A percentile compares a stretch with the other conserved stretches of the same genome.
Evolutionary conservation across 2,329 filamentous ascomycete genomes (phyloP).

Genomic region (Penicillium italicum): DNA sequence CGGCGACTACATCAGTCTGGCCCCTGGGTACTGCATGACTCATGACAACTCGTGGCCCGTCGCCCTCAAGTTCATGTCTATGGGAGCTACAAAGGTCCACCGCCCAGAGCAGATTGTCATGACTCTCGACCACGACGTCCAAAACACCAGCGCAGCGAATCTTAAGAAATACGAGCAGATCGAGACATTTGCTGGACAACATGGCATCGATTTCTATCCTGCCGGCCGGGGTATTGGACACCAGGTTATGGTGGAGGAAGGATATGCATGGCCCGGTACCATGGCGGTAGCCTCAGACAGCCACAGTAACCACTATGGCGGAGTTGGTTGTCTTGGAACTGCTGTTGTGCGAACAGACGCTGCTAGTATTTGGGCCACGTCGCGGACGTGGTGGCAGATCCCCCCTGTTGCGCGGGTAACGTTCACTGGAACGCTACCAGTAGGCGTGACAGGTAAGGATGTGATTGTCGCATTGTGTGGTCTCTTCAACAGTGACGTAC

Average conservation of each 20-base stretch:
- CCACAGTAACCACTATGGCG: conserved; percentile 82
- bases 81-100: conserved; percentile 71
- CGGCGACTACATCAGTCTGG: conserved; percentile 80
- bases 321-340: conserved; percentile 71
- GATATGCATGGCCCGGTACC: conserved; percentile 80
- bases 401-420: conserved; percentile 79
- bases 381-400: conserved; percentile 81
- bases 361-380: conserved; percentile 79
- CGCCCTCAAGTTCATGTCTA: conserved; percentile 74
- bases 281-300: conserved; percentile 68
- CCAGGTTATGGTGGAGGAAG: conserved; percentile 72
- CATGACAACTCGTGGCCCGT: conserved; percentile 82
- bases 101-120: conserved; percentile 73
- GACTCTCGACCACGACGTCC: conserved; percentile 83
- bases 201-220: conserved; percentile 74
- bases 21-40: conserved; percentile 73
- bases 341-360: conserved; percentile 85
- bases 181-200: conserved; percentile 72
- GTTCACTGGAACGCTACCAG: conserved; percentile 69
- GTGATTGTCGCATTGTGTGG: conserved; percentile 87
- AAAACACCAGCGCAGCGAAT: conserved; percentile 75
- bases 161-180: conserved; percentile 79
- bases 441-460: conserved; percentile 86
- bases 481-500: conserved; percentile 79
- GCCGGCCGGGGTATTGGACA: conserved; percentile 82